Base-by-base conservation (phyloP, 345 rosid species). In the Aegle marmelos region DNA sequence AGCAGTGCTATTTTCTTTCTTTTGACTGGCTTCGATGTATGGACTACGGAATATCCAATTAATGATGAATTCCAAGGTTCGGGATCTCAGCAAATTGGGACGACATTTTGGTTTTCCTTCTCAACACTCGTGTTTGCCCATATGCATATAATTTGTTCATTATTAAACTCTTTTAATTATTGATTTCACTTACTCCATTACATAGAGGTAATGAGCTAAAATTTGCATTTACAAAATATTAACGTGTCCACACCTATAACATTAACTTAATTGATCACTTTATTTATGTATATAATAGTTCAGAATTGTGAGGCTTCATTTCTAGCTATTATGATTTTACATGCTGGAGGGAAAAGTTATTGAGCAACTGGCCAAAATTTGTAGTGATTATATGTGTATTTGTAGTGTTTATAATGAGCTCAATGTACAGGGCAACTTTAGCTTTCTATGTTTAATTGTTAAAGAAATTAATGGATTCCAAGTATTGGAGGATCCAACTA, bases 321-420 rank as follows among this genome's bases (percentile, higher is more conserved):
- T 37, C 41, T 37, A 7, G 9, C 41, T 7, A 37, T 37, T 7
- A 37, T 37, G 41, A 37, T 37, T 37, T 37, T 2, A 1, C 41
- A 37, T 37, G 9, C 41, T 37, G 61, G 53, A 61, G n/a, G n/a
- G n/a, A 70, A 56, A 70, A 30, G 36, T 68, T 86, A 25, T 39
- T 62, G 36, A 88, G 87, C 83, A 84, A 81, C 41, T 84, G 79
- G 31, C 53, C 86, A 45, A 84, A 78, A 50, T 82, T 88, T 68
- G 78, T 88, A 50, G 82, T 85, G 69, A 10, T 72, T 1, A 70
- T 86, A 9, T 86, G 84, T 76, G 45, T 81, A 53, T 84, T n/a
- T 33, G 84, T 79, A 22, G 73, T 84, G 57, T 68, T 86, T 10
- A 74, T 88, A 16, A 45, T 88, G 27, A 86, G 73, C 62, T 83